Base-by-base conservation (phyloP, 345 rosid genomes). In the Populus deltoides region DNA sequence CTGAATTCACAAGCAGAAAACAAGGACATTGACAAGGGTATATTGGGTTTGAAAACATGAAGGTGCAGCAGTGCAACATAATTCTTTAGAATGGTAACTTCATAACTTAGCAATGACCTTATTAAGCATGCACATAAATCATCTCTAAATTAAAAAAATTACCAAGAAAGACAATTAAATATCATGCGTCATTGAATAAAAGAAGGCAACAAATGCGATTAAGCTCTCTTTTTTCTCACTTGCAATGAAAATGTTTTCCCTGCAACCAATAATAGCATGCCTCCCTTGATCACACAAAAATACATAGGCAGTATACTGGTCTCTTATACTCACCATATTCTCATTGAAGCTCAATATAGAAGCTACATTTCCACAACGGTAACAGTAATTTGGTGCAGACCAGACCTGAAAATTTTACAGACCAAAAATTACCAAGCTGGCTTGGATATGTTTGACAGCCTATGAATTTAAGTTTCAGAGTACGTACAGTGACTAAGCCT, bases 381-480 rank as follows among this genome's bases (percentile, higher is more conserved):
- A 97, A 85, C 99, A 97, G 79, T 97, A 97, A 83, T 97, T 97
- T 51, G 98, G 99, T 0, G 99, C 99, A 82, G 98, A 97, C 99
- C 99, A 97, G 68, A 97, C 99, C 99, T 97, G 81, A 59, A 84
- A 81, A 78, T 67, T 35, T 72, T 49, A 74, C 74, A 53, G 71
- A 80, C 59, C 79, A 82, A 43, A 53, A 81, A 72, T 79, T 78
- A 83, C 77, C 35, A 75, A 72, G 73, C 77, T 73, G 75, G 73
- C 38, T 47, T 31, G 17, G 36, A 75, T 55, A 71, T 7, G 20
- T 33, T 36, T 29, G 66, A 75, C 43, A 51, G 66, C 67, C 24
- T 12, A 36, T 66, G 15, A 49, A 66, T 24, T 69, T 12, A 49
- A 68, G 70, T 41, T 78, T 63, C 9, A 72, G 68, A 59, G 63